Evolutionary conservation across 164 flowering plant species (phyloP), one percentile per base, ranked within the genome.

Genomic region (Platanus orientalis): DNA sequence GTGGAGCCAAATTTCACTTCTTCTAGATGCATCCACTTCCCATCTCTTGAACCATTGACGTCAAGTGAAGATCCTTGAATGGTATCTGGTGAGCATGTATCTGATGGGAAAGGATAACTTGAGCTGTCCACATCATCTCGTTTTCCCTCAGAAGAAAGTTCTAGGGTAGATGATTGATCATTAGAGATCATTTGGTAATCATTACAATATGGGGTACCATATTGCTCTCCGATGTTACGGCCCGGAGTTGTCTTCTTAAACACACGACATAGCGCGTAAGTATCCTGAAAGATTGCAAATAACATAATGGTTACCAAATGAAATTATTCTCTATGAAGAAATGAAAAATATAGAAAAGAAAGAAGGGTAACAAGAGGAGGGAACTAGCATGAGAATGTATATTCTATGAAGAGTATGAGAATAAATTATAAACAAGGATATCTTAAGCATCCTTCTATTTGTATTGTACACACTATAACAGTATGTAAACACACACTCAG

Each of bases 251-350:
- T 87, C 81, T 89, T 93, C 81, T 93, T 93, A 63, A 89, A 86
- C 36, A 93, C 76, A 4, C 98, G 94, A 60, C 97, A 90, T 20
- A 93, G 78, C 0, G 98, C 97, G 71, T 89, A 93, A 11, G 97
- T 92, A 75, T 93, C 98, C 98, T 92, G 73, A 40, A 69, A 62
- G 42, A 36, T 36, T 14, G 12, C 42, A 36, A 36, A 36, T 36
- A 3, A n/a, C n/a, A n/a, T n/a, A n/a, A n/a, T n/a, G n/a, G n/a
- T n/a, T n/a, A n/a, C n/a, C n/a, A n/a, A n/a, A n/a, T n/a, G n/a
- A n/a, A n/a, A n/a, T n/a, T n/a, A n/a, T n/a, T n/a, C n/a, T n/a
- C n/a, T n/a, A n/a, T n/a, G n/a, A n/a, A n/a, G n/a, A n/a, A n/a
- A n/a, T n/a, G n/a, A n/a, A n/a, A n/a, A n/a, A n/a, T n/a, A n/a